Evolutionary conservation across 192 early-diverging fungal species (phyloP).

Genomic region (Gonapodya prolifera): DNA sequence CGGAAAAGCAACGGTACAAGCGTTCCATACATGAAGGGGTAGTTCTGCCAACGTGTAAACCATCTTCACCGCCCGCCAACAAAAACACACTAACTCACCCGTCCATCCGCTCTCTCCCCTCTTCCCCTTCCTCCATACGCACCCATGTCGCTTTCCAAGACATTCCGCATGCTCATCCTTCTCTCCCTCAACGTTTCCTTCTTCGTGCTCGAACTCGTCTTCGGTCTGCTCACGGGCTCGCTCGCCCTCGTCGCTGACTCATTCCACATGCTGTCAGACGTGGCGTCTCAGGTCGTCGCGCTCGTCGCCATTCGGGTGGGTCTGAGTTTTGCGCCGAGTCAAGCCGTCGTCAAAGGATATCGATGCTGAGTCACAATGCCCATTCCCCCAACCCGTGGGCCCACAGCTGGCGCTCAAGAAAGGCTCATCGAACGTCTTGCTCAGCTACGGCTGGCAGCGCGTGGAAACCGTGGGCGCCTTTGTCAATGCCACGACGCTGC

Average conservation of each 20-base stretch:
- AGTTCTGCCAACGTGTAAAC: too few relatives aligned
- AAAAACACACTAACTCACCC: too few relatives aligned
- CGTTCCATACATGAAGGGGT: too few relatives aligned
- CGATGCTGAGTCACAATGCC: constrained; percentile 42
- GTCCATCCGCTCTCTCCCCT: too few relatives aligned
- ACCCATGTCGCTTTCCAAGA: background rate
- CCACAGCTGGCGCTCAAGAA: background rate
- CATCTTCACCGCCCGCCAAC: too few relatives aligned
- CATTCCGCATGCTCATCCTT: constrained; percentile 36
- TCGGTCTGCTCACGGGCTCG: constrained; percentile 62
- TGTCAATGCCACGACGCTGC: constrained; percentile 78
- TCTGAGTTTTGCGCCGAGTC: background rate
- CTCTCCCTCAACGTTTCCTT: constrained; percentile 46
- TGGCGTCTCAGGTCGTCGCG: constrained; percentile 61
- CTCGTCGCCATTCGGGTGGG: constrained; percentile 62
- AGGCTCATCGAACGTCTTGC: background rate
- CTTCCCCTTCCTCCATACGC: too few relatives aligned
- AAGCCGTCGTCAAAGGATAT: constrained; percentile 45
- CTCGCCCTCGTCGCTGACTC: constrained; percentile 81
- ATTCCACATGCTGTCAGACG: constrained; percentile 86
- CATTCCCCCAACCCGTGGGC: too few relatives aligned
- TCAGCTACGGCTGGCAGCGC: constrained; percentile 79
- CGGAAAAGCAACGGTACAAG: too few relatives aligned
- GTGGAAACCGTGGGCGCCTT: constrained; percentile 90
- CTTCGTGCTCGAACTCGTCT: constrained; percentile 69